Base-by-base conservation (phyloP, 441 rosid genomes). In the Adansonia rubrostipa region DNA sequence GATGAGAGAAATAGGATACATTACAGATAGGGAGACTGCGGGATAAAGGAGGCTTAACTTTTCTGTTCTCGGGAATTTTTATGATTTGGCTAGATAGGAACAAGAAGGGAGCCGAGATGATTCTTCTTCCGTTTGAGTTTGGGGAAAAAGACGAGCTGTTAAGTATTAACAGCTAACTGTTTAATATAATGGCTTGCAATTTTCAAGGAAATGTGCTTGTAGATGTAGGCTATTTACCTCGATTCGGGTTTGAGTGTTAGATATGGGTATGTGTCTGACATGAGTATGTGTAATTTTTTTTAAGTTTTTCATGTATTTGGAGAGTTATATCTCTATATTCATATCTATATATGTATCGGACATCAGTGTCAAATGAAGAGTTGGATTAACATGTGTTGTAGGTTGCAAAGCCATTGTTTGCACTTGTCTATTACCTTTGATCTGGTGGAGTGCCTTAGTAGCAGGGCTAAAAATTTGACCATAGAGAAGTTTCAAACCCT, bases 121-220 rank as follows among this genome's bases (percentile, higher is more conserved):
- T 60, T 60, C 36, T 60, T 60, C 15, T 60, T 6, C 33, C 33
- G 9, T 58, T 58, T 19, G 62, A 4, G 3, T 57, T 11, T 3
- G 28, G 24, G 28, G 6, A 33, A 9, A 9, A 9, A 20, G 5
- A 2, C 8, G 58, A 2, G 1, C 5, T 15, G 6, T 54, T 54
- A 54, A 54, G 20, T n/a, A 17, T 11, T 22, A 60, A 11, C 40
- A 9, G 6, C 10, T 22, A 13, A 60, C 60, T 60, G 5, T 60
- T 1, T 20, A 22, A 14, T 22, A 1, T 20, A 60, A 11, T 11
- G 65, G 11, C 65, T 10, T 54, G 19, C 60, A 54, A 4, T 54
- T n/a, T 54, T 15, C 60, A 54, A 54, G 60, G 60, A n/a, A n/a
- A n/a, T 54, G 60, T 54, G 60, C 60, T 54, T n/a, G 22, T 54